Conservation (phyloP, 345 rosid species). For the Carallia pectinifolia region DNA sequence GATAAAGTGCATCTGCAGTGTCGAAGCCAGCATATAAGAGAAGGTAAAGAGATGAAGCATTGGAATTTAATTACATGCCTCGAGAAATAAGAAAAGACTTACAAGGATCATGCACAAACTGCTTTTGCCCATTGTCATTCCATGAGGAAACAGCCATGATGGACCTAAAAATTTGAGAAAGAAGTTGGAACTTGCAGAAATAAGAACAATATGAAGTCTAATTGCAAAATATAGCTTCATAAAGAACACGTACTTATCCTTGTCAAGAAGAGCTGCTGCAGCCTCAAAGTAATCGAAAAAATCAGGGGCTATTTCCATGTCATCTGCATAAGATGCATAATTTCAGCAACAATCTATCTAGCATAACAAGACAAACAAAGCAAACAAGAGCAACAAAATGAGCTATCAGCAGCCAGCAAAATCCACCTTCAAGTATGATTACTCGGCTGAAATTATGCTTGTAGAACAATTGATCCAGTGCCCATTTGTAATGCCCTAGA, state of each 20-base stretch:
- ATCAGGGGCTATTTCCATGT: conserved; percentile 97
- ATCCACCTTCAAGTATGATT: conserved; percentile 89
- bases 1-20: conserved; percentile 77
- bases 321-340: conserved; percentile 65
- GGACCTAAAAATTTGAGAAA: conserved; percentile 54
- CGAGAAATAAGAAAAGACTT: conserved; percentile 25
- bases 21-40: conserved; percentile 22
- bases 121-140: conserved; percentile 99
- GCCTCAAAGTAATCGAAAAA: conserved; percentile 98
- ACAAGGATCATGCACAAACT: conserved; percentile 94
- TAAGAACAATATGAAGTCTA: not conserved
- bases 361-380: conserved; percentile 7
- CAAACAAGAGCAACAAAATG: not conserved
- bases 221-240: conserved; percentile 6
- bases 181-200: not conserved
- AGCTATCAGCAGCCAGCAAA: conserved; percentile 2
- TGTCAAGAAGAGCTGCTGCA: conserved; percentile 79
- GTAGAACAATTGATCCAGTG: conserved; percentile 83
- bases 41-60: not conserved
- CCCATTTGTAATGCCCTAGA: conserved; percentile 95
- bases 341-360: not conserved
- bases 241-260: conserved; percentile 65
- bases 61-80: not conserved
- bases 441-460: conserved; percentile 73
- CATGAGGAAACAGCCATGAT: conserved; percentile 99